Percentiles rank a stretch among this genome's conserved stretches.
Evolutionary conservation across 2,329 filamentous ascomycete genomes (phyloP).

Genomic region (Penicillium expansum): DNA sequence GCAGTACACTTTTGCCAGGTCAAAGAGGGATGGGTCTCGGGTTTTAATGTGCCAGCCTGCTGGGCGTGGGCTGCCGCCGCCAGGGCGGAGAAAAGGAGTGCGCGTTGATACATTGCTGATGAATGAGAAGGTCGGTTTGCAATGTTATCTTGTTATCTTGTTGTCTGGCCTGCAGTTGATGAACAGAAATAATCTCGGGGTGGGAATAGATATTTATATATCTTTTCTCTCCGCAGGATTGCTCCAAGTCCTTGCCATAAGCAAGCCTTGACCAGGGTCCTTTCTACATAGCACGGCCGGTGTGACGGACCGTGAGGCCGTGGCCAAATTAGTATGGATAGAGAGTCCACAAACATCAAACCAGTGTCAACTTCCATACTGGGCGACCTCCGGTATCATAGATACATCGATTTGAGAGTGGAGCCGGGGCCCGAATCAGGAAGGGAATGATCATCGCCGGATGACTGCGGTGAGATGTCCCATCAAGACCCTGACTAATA

Average conservation of each 20-base stretch:
- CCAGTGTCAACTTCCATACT: slow-evolving; percentile 13
- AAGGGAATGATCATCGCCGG: slow-evolving; percentile 19
- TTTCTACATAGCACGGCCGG: slow-evolving; percentile 8
- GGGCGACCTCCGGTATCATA: slow-evolving; percentile 8
- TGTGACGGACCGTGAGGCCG: slow-evolving; percentile 17
- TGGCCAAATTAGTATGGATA: slow-evolving; percentile 15
- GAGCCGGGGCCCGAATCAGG: slow-evolving; percentile 13
- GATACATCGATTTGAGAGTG: slow-evolving; percentile 16
- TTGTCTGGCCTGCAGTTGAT: slow-evolving; percentile 30
- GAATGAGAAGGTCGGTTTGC: slow-evolving; percentile 7
- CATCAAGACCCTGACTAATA: slow-evolving; percentile 5
- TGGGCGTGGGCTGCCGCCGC: slow-evolving; percentile 28
- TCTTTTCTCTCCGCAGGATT: background rate
- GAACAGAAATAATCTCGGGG: slow-evolving; percentile 5
- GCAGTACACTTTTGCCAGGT: slow-evolving; percentile 54
- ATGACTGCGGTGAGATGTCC: background rate
- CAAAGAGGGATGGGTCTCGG: slow-evolving; percentile 50
- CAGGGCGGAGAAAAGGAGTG: slow-evolving; percentile 31
- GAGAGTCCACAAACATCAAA: slow-evolving; percentile 9
- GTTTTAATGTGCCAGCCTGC: slow-evolving; percentile 31
- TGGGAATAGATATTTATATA: slow-evolving; percentile 22
- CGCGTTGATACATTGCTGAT: slow-evolving; percentile 30
- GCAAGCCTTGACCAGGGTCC: slow-evolving; percentile 2
- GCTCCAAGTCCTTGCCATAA: background rate
- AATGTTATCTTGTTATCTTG: slow-evolving; percentile 3